A percentile compares a stretch with the other conserved stretches of the same genome.
phyloP scores from a whole-genome alignment of 2,329 filamentous ascomycete species.

The Penicillium griseofulvum region DNA sequence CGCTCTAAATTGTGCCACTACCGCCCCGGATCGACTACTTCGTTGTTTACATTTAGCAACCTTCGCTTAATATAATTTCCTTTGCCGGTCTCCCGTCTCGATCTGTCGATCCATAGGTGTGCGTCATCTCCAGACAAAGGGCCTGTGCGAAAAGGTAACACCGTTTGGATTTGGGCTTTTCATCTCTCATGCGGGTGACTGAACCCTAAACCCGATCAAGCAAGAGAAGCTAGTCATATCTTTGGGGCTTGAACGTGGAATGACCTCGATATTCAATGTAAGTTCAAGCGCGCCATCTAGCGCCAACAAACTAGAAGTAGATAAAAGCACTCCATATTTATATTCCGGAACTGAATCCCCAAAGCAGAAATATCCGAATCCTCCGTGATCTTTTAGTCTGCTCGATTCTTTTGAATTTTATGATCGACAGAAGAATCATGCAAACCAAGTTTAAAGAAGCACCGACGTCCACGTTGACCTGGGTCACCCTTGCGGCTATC shows the following conservation, averaged over 20 bases:
- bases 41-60: background rate
- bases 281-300: background rate
- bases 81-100: constrained; percentile 6
- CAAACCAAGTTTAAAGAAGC: background rate
- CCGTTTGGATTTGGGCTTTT: constrained; percentile 14
- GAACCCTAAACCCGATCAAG: constrained; percentile 2
- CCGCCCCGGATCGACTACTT: constrained; percentile 27
- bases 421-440: constrained; percentile 2
- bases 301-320: background rate
- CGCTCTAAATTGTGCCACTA: constrained; percentile 22
- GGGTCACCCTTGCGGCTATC: constrained; percentile 4
- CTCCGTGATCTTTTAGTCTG: constrained; percentile 11
- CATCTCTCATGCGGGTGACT: background rate
- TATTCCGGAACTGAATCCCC: background rate
- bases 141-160: constrained; percentile 17
- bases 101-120: constrained; percentile 10
- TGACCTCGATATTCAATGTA: background rate
- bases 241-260: background rate
- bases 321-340: background rate
- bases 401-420: background rate
- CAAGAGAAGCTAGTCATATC: background rate
- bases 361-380: background rate
- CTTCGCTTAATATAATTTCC: background rate
- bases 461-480: constrained; percentile 7
- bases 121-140: constrained; percentile 15